A percentile compares a stretch with the other conserved stretches of the same genome.
These are phyloP conservation scores for Trichoderma lentiforme DNA, from an alignment of 2,329 filamentous ascomycete species.

Conservation along the genomic window DNA sequence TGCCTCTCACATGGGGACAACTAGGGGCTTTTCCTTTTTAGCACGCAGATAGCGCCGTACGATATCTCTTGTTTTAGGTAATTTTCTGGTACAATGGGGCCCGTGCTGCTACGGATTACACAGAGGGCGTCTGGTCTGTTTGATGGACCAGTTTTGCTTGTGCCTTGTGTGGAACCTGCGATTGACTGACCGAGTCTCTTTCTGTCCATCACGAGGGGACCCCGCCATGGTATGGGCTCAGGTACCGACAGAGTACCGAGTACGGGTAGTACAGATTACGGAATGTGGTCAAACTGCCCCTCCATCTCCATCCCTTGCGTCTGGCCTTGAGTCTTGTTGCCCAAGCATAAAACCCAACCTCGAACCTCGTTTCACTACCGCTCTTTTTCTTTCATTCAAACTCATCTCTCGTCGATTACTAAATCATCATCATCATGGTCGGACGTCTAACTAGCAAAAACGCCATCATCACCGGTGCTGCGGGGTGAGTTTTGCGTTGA, in stretches of 20 bases:
- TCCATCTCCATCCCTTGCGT: constrained; percentile 9
- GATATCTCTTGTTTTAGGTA: constrained; percentile 1
- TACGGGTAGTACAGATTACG: constrained; percentile 1
- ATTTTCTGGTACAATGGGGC: background rate
- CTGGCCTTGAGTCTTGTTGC: background rate
- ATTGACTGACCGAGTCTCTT: background rate
- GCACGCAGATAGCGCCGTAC: background rate
- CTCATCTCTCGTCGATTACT: background rate
- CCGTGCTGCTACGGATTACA: background rate
- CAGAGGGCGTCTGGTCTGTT: background rate
- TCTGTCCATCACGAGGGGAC: background rate
- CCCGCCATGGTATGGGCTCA: background rate
- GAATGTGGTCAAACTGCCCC: background rate
- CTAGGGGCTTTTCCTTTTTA: background rate
- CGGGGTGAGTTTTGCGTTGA: constrained; percentile 58
- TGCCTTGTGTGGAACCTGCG: background rate
- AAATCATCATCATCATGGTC: constrained; percentile 22
- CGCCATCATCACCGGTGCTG: constrained; percentile 76
- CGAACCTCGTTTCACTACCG: background rate
- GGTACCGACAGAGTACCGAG: background rate
- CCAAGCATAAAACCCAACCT: constrained; percentile 12
- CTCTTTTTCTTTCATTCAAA: background rate
- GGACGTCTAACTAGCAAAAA: constrained; percentile 60
- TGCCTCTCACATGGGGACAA: background rate
- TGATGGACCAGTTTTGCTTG: background rate